Base-by-base conservation (phyloP, 805 yeast genomes). In the Zygoascus flipseniorum region DNA sequence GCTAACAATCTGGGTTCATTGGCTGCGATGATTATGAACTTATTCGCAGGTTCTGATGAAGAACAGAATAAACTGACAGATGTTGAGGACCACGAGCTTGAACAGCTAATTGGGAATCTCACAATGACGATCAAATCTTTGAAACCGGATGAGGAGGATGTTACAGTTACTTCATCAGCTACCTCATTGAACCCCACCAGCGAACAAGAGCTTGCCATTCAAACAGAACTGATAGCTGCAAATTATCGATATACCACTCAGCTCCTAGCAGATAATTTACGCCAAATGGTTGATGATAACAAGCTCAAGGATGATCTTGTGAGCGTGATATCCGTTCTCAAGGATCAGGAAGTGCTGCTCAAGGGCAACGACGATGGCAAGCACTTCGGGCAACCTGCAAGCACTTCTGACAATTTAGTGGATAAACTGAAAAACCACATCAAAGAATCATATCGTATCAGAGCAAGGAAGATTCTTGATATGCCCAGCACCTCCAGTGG, bases 401-500 rank as follows among this genome's bases (percentile, higher is more conserved):
- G 35, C 47, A 44, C 10, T 28, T 16, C 16, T 3, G 19, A 10
- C 3, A 32, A 5, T 28, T 26, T 44, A 11, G 5, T 31, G 28
- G 41, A 13, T 20, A 31, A 46, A 31, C 20, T 46, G 11, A 46
- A 46, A 28, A 13, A n/a, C 9, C 26, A 46, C 26, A 31, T 46
- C 26, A 31, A 28, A 16, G 49, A 46, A 8, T 46, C 49, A 18
- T n/a, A 14, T 26, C 18, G 49, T 4, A 26, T 28, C 9, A n/a
- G 49, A 46, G 18, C 49, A n/a, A 14, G 49, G 13, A 46, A 46
- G 26, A 16, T 46, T 16, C 49, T 46, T n/a, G 49, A 46, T 31
- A 26, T 46, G 49, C 32, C 49, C 14, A 31, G 31, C 31, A 32
- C 16, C 26, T 20, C 31, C 4, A n/a, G 26, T 18, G 19, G 41